Evolutionary conservation across 164 flowering plant genomes (phyloP), one percentile per base, ranked within the genome.

Genomic region (Akebia trifoliata): DNA sequence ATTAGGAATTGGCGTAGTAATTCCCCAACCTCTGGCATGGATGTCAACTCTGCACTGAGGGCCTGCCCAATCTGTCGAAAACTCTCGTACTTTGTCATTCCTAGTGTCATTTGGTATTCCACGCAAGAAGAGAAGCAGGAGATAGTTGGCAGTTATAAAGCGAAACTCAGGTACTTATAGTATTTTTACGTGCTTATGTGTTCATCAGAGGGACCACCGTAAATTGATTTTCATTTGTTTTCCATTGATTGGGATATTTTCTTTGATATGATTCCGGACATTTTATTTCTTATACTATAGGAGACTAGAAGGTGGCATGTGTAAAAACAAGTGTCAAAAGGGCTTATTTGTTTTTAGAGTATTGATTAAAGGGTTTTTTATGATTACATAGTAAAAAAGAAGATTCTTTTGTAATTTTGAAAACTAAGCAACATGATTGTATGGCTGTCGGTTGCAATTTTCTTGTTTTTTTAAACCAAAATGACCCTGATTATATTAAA

Each of bases 1-100:
- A 94, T 94, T 46, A 78, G 97, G 71, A 86, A 83, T 69, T 90
- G 99, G 99, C 88, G 97, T 20, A 74, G 77, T 54, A 90, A 78
- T 74, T 83, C 95, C 38, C 84, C 97, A 30, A 38, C 87, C 4
- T 82, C 93, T 67, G 97, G 96, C 44, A 72, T 93, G 90, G 95
- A 93, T 69, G 78, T 90, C 3, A 93, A 93, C 68, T 62, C 78
- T 64, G 78, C 93, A 46, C 67, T 83, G 66, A 78, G 99, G 71
- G 79, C 97, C 35, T 94, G 99, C 69, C 99, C 97, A 30, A 82
- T 94, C 22, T 94, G 99, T 69, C 85, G 99, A 60, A 94, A 86
- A 62, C 81, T 90, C 56, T 94, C 99, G 4, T 87, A 94, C 72
- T 94, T 81, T 76, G 95, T 94, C 67, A 78, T 94, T 72, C 99